phyloP scores from a whole-genome alignment of 2,329 filamentous ascomycete genomes.

The Colletotrichum godetiae region DNA sequence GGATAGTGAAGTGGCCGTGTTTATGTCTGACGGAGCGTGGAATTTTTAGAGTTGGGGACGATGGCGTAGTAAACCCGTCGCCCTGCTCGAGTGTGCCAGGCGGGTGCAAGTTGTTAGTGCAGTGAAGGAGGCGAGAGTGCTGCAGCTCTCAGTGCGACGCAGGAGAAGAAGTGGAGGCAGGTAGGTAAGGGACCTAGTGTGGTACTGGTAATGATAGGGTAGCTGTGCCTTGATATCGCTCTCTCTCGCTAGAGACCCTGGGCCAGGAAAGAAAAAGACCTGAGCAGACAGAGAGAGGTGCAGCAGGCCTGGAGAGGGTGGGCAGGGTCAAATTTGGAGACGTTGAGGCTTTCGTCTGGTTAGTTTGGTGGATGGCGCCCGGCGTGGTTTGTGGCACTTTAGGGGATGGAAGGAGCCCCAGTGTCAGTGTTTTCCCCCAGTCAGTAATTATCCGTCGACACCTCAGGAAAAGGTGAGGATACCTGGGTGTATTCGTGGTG shows the following conservation, averaged over 20 bases:
- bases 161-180: neutral
- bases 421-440: conserved; percentile 2
- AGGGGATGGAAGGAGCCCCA: conserved; percentile 18
- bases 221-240: neutral
- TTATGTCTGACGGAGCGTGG: conserved; percentile 34
- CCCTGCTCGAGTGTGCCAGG: conserved; percentile 26
- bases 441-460: neutral
- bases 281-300: neutral
- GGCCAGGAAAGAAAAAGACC: neutral
- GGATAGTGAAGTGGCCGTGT: conserved; percentile 20
- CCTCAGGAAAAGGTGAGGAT: neutral
- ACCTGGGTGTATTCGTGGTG: neutral
- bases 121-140: neutral
- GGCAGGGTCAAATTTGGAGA: neutral
- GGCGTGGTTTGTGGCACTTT: conserved; percentile 21
- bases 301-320: neutral
- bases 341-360: neutral
- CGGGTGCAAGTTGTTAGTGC: neutral
- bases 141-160: neutral
- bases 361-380: conserved; percentile 10
- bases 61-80: conserved; percentile 34
- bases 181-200: neutral
- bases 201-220: neutral
- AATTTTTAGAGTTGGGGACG: conserved; percentile 37
- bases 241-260: neutral